Conservation (phyloP, 2,329 filamentous ascomycete genomes). For the Verticillium alfalfae region DNA sequence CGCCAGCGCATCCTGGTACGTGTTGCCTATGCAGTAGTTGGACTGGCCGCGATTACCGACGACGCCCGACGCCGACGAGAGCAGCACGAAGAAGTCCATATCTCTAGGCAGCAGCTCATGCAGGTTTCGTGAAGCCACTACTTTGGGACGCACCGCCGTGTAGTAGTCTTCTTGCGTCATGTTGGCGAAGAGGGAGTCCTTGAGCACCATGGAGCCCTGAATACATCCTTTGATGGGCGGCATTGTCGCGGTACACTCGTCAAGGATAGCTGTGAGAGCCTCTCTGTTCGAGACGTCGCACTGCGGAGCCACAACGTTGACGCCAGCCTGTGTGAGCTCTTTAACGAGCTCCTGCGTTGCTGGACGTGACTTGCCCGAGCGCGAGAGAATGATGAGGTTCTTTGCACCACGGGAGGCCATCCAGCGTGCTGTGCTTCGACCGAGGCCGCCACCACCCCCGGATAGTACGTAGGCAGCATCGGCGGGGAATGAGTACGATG, state of each 20-base stretch:
- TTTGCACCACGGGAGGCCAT: no score
- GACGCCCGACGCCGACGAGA: slow-evolving; percentile 21
- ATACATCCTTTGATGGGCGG: background rate
- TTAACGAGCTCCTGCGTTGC: no score
- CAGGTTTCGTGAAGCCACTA: slow-evolving; percentile 22
- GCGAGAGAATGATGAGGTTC: no score
- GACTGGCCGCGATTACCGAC: slow-evolving; percentile 9
- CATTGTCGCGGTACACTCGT: background rate
- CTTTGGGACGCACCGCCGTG: slow-evolving; percentile 19
- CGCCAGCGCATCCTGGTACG: no score
- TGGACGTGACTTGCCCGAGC: no score
- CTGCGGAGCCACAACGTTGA: background rate
- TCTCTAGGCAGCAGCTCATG: slow-evolving; percentile 20
- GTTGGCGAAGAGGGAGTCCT: no score
- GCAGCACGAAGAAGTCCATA: slow-evolving; percentile 28
- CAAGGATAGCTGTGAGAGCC: background rate
- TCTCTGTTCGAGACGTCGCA: background rate
- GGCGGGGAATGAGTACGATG: slow-evolving; percentile 5
- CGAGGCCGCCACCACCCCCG: slow-evolving; percentile 26
- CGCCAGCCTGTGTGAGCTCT: background rate
- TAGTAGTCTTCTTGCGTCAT: no score
- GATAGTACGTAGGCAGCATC: slow-evolving; percentile 23
- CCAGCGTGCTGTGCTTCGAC: slow-evolving; percentile 2
- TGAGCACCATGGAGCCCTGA: background rate
- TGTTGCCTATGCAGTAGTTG: no score